These are phyloP conservation scores for Pterocarpus macrocarpus DNA, from an alignment of 306 rosid species.

Conservation along the genomic window DNA sequence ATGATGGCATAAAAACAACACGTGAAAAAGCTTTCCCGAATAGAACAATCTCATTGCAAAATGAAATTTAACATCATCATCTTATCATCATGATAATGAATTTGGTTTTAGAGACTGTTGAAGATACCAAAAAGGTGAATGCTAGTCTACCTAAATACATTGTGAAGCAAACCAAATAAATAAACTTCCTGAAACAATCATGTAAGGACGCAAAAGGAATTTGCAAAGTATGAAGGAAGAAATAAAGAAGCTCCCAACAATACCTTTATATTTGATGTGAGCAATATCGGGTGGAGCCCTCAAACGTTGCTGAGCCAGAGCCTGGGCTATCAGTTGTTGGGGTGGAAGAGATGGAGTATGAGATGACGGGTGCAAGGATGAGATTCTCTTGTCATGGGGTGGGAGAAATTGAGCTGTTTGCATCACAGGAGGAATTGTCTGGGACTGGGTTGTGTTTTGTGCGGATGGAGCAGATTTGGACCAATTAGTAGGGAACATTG, in stretches of 20 bases:
- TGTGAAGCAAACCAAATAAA: constrained; percentile 29
- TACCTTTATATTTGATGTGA: constrained; percentile 49
- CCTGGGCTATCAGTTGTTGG: constrained; percentile 29
- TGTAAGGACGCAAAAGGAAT: constrained; percentile 7
- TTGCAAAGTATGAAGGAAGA: not conserved
- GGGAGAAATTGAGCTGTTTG: constrained; percentile 12
- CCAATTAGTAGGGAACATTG: constrained; percentile 11
- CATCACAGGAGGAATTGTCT: constrained; percentile 16
- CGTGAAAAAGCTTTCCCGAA: no score
- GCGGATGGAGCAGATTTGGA: constrained; percentile 28
- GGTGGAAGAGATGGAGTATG: not conserved
- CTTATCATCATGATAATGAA: not conserved
- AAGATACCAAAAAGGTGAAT: constrained; percentile 31
- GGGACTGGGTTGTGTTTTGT: constrained; percentile 26
- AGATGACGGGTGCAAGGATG: constrained; percentile 25
- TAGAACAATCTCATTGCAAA: not conserved
- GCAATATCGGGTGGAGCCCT: constrained; percentile 15
- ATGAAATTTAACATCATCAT: constrained; percentile 7
- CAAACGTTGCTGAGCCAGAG: constrained; percentile 32
- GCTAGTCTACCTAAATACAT: constrained; percentile 7
- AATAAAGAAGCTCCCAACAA: constrained; percentile 29
- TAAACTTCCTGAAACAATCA: not conserved
- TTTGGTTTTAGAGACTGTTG: not conserved
- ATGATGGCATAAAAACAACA: no score
- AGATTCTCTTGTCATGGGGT: constrained; percentile 22